These are phyloP conservation scores for Cryptococcus depauperatus DNA, from an alignment of 1,284 basidiomycete species.

Conservation along the genomic window DNA sequence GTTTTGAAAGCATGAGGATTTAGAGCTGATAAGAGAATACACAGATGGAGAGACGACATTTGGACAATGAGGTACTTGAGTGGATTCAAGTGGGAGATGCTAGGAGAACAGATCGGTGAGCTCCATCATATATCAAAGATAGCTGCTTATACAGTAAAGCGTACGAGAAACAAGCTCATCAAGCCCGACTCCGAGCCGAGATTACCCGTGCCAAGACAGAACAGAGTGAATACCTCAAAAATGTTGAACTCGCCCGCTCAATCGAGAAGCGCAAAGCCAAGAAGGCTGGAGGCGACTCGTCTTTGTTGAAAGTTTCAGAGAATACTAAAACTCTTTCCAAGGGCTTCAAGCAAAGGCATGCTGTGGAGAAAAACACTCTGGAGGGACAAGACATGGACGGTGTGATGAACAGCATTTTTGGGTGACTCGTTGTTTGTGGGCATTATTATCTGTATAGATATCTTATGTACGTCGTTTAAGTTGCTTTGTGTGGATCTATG, in stretches of 20 bases:
- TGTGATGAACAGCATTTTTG: conserved; percentile 41
- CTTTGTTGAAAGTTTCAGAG: conserved; percentile 3
- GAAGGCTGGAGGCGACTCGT: conserved; percentile 42
- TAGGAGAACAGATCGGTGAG: conserved; percentile 95
- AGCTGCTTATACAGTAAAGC: conserved; percentile 52
- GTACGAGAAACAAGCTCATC: conserved; percentile 82
- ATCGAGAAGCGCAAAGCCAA: conserved; percentile 75
- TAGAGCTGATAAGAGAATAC: conserved; percentile 17
- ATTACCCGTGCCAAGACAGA: conserved; percentile 79
- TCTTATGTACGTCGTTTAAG: no score
- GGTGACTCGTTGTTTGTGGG: conserved; percentile 12
- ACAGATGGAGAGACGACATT: conserved; percentile 85
- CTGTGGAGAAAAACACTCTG: conserved; percentile 26
- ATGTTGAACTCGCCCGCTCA: conserved; percentile 90
- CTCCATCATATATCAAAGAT: conserved; percentile 17
- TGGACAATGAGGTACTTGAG: conserved; percentile 99
- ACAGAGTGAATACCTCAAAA: conserved; percentile 86
- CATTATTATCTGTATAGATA: not conserved
- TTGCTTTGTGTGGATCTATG: no score
- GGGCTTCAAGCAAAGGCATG: conserved; percentile 33
- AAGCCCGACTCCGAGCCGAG: conserved; percentile 80
- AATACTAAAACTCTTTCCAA: conserved; percentile 10
- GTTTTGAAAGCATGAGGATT: not conserved
- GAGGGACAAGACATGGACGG: conserved; percentile 37
- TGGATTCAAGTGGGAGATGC: conserved; percentile 98